Evolutionary conservation across 1,139 yeast species (phyloP).

Genomic region (Debaryomyces sp.): DNA sequence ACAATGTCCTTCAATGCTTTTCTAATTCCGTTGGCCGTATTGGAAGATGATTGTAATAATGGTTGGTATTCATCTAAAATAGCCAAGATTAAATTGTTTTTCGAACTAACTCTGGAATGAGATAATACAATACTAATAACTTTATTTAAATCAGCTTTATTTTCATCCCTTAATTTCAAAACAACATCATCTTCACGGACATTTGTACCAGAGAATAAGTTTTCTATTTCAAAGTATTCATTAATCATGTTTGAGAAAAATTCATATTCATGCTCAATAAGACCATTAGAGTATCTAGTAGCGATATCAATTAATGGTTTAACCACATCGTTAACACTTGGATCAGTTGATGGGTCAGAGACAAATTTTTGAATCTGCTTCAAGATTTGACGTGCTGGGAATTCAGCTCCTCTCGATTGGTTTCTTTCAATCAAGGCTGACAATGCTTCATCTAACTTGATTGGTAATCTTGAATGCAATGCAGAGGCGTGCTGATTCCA

Average conservation of each 20-base stretch:
- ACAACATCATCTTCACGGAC: constrained; percentile 86
- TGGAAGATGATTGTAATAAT: constrained; percentile 64
- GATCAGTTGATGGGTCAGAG: constrained; percentile 53
- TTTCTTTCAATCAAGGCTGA: constrained; percentile 68
- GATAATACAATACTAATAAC: constrained; percentile 79
- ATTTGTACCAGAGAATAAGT: constrained; percentile 72
- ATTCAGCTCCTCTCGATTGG: constrained; percentile 70
- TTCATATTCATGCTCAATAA: constrained; percentile 79
- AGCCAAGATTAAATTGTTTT: constrained; percentile 86
- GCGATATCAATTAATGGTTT: constrained; percentile 78
- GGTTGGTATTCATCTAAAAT: constrained; percentile 83
- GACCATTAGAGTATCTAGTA: constrained; percentile 69
- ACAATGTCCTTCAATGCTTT: constrained; percentile 76
- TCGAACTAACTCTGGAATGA: constrained; percentile 91
- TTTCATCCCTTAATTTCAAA: constrained; percentile 81
- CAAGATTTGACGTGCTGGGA: constrained; percentile 86
- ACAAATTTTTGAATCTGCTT: constrained; percentile 60
- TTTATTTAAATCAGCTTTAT: constrained; percentile 71
- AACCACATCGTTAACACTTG: constrained; percentile 55
- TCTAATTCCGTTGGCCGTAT: constrained; percentile 70
- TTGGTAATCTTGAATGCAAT: constrained; percentile 85
- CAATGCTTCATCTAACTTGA: constrained; percentile 70
- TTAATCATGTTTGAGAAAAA: constrained; percentile 71
- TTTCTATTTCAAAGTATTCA: constrained; percentile 77
- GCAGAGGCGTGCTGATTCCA: constrained; percentile 89